Percentiles rank a stretch among this genome's conserved stretches.
These are phyloP conservation scores for Neurospora sp. DNA, from an alignment of 495 filamentous ascomycete species.

Conservation along the genomic window DNA sequence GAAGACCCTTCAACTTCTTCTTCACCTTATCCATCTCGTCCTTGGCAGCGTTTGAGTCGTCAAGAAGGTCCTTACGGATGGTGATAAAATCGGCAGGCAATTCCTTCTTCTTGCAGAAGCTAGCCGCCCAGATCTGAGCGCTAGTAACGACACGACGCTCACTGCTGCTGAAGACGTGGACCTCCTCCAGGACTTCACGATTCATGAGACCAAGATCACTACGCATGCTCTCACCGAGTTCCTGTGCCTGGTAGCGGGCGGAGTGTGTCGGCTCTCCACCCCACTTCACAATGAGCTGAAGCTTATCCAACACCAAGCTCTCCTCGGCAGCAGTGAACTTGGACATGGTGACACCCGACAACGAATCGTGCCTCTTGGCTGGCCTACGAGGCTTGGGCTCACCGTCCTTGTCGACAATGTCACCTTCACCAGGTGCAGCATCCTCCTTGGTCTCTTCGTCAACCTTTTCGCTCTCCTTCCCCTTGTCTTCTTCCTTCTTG, in stretches of 20 bases:
- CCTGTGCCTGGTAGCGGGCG: conserved; percentile 88
- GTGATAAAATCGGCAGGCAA: conserved; percentile 73
- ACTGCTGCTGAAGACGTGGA: conserved; percentile 86
- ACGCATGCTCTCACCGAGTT: conserved; percentile 87
- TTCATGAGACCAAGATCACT: conserved; percentile 94
- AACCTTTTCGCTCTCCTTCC: conserved; percentile 27
- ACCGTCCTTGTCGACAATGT: conserved; percentile 4
- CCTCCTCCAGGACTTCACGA: conserved; percentile 77
- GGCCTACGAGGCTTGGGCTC: conserved; percentile 18
- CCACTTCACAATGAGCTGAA: conserved; percentile 98
- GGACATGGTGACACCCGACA: conserved; percentile 78
- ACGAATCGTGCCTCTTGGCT: conserved; percentile 66
- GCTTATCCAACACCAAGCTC: conserved; percentile 81
- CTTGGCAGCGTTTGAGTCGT: conserved; percentile 98
- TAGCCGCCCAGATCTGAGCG: conserved; percentile 90
- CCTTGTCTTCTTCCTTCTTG: conserved; percentile 24
- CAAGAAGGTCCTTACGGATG: conserved; percentile 85
- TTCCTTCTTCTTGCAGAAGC: conserved; percentile 82
- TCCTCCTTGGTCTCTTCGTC: conserved; percentile 1
- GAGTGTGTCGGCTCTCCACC: conserved; percentile 97
- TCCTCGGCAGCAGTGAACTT: conserved; percentile 83
- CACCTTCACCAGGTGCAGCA: neutral
- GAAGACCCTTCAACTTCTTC: conserved; percentile 88
- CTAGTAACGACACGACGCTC: conserved; percentile 90
- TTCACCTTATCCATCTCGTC: conserved; percentile 99